Base-by-base conservation (phyloP, 108 stramenopile genomes). In the Nannochloropsis salina region DNA sequence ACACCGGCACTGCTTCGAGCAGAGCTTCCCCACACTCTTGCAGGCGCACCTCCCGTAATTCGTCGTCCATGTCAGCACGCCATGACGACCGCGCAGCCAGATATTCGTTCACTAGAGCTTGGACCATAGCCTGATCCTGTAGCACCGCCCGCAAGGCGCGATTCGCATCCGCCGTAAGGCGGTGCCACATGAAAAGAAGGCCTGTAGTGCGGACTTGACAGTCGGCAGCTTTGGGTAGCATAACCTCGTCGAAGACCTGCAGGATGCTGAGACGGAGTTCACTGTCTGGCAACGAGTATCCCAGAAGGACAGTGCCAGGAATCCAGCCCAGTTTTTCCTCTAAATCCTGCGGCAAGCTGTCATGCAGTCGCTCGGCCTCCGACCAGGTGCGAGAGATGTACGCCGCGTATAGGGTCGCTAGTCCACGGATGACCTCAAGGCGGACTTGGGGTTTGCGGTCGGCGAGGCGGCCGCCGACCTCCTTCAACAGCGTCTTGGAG, bases 251-350 rank as follows among this genome's bases (percentile, higher is more conserved):
- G 8, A 88, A 47, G 22, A 85, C 42, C 3, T 85, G 61, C 15
- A 88, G 74, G 20, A 85, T 47, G 51, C 81, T 74, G 41, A 21
- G 20, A 51, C 74, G 84, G 1, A 85, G 51, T 9, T 80, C 88
- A 44, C 21, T 22, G 41, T 88, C 88, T 8, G 41, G 79, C 18
- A 83, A 44, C 9, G 74, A 85, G 43, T 40, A 82, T 1, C 83
- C 47, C 83, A 82, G 83, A 43, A 88, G 80, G 20, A 88, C 83
- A 9, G 79, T 45, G 18, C 22, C 85, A 21, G 88, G 88, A 3
- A 88, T 61, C 88, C 88, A 88, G 9, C 47, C 61, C 74, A 88
- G 85, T 85, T 88, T 88, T 44, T 80, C 84, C 88, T 61, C n/a
- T 61, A 88, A 43, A 31, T 88, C 88, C 18, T 41, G 42, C 42